phyloP scores from a whole-genome alignment of 108 stramenopile genomes.

The Pseudonitzschia pungens region DNA sequence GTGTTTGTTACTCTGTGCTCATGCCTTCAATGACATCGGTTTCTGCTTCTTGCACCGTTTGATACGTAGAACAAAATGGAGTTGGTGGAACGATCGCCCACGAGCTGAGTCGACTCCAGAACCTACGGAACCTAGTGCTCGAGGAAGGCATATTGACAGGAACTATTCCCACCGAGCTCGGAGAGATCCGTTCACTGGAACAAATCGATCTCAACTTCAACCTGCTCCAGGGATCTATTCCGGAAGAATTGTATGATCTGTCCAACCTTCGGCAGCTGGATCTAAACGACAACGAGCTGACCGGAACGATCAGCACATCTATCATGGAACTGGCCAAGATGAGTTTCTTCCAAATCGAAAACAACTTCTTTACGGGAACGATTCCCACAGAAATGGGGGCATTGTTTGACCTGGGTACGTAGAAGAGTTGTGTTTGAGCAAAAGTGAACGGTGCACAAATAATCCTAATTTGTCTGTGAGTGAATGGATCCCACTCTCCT shows the following conservation, averaged over 20 bases:
- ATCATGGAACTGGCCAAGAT: slow-evolving; percentile 51
- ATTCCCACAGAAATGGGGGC: slow-evolving; percentile 53
- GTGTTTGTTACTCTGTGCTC: too few species aligned
- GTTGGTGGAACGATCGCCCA: slow-evolving; percentile 55
- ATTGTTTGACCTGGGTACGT: slow-evolving; percentile 42
- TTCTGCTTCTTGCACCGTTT: neutral
- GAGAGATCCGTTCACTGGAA: slow-evolving; percentile 30
- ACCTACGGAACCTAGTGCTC: slow-evolving; percentile 44
- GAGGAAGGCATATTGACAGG: slow-evolving; percentile 62
- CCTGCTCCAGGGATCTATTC: slow-evolving; percentile 50
- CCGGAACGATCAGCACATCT: slow-evolving; percentile 47
- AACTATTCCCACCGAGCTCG: slow-evolving; percentile 52
- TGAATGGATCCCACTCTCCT: neutral
- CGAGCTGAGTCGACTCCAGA: slow-evolving; percentile 46
- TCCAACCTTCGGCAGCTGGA: slow-evolving; percentile 59
- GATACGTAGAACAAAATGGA: slow-evolving; percentile 52
- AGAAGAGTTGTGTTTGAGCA: neutral
- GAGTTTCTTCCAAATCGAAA: slow-evolving; percentile 64
- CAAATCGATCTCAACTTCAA: slow-evolving; percentile 71
- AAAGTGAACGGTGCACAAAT: too few species aligned
- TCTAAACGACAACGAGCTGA: slow-evolving; percentile 69
- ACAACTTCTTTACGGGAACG: slow-evolving; percentile 56
- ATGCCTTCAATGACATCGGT: too few species aligned
- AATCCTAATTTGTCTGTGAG: neutral
- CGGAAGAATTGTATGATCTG: slow-evolving; percentile 47